Evolutionary conservation across 768 basidiomycete genomes (phyloP), one percentile per base, ranked within the genome.

Genomic region (Trametes punicea): DNA sequence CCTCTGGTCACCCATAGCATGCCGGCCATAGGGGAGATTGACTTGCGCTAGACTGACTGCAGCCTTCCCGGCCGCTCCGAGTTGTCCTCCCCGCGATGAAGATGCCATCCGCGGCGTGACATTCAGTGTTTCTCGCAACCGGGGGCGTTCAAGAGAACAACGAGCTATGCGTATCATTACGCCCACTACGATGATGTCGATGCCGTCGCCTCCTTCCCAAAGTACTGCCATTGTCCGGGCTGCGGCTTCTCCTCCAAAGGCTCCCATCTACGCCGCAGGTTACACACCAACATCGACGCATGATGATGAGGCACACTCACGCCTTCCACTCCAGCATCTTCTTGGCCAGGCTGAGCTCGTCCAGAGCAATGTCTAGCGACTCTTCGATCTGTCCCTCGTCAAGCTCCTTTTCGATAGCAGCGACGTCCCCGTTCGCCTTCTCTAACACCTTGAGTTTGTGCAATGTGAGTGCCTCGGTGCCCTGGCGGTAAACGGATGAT

Each of bases 321-420:
- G 90, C 82, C 75, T 95, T 96, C 93, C 93, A 98, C 67, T 94
- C 88, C n/a, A 87, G 67, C 87, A 97, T 90, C 73, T 90, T 90
- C 29, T 75, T 75, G 4, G 79, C 90, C 34, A 98, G 76, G 52
- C 74, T 76, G 53, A 92, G 75, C 71, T 98, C 95, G 66, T 89
- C 88, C 62, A 84, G 74, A 10, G 94, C 95, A 70, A 90, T 83
- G 62, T 83, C 80, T 64, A 98, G 65, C 30, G 88, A 81, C 70
- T 93, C 80, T 75, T 98, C 95, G 39, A 97, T 90, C 64, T 91
- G 84, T 0, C 93, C 91, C 69, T 90, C 90, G 46, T 86, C 81
- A 36, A 98, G 69, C 69, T 81, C 80, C 67, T 78, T 82, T 75
- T 97, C 95, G 8, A 80, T 89, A 7, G 74, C 70, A 16, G 73